Percentiles rank a stretch among this genome's conserved stretches.
Conservation (phyloP, 2,329 filamentous ascomycete genomes). For the Sarocladiaceae sp. region DNA sequence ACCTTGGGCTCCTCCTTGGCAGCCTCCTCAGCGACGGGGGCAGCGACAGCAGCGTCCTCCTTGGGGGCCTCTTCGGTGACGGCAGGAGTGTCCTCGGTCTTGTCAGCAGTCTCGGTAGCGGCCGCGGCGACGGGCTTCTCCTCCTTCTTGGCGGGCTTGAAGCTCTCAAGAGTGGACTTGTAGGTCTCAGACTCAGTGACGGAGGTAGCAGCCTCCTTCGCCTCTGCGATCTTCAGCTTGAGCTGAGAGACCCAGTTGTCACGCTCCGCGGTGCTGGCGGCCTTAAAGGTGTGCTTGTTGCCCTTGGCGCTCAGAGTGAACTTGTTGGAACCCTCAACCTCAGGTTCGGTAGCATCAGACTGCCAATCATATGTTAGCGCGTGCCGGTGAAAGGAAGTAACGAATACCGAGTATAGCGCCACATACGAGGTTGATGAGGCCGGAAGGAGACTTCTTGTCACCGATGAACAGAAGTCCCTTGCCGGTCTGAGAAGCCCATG, state of each 20-base stretch:
- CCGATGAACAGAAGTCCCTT: constrained; percentile 92
- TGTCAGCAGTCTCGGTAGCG: constrained; percentile 24
- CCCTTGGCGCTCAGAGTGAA: constrained; percentile 81
- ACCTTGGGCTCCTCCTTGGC: constrained; percentile 20
- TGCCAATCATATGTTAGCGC: constrained; percentile 30
- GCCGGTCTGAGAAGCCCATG: constrained; percentile 89
- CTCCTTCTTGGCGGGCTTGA: constrained; percentile 47
- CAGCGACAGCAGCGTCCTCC: constrained; percentile 5
- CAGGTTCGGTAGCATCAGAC: constrained; percentile 61
- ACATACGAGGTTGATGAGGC: constrained; percentile 79
- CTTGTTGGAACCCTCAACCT: constrained; percentile 69
- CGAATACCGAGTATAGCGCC: no score
- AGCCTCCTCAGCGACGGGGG: constrained; percentile 15
- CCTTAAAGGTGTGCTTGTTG: constrained; percentile 94
- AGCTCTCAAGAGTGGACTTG: constrained; percentile 75
- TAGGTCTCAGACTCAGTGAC: constrained; percentile 77
- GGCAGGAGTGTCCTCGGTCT: constrained; percentile 15
- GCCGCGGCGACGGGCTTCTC: constrained; percentile 27
- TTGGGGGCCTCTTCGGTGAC: constrained; percentile 21
- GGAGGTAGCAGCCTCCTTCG: constrained; percentile 69
- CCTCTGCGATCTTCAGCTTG: constrained; percentile 76
- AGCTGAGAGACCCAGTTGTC: constrained; percentile 87
- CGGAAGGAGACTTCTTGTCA: constrained; percentile 74
- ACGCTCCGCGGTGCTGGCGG: constrained; percentile 65
- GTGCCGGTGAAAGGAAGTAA: no score